phyloP scores from a whole-genome alignment of 148 eudicot species.

The Linanthus parryae region DNA sequence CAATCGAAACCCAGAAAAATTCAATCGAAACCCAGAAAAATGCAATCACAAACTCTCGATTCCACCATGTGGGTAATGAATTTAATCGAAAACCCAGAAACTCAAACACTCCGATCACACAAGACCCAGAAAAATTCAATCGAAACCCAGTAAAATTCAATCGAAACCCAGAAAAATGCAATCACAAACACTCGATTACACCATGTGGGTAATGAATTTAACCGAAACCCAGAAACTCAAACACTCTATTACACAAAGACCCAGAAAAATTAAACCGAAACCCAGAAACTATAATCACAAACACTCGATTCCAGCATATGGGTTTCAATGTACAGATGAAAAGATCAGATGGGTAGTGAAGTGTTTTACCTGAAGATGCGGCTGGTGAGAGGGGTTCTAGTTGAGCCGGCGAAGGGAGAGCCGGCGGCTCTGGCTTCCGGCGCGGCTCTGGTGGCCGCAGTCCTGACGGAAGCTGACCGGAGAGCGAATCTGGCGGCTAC shows the following conservation, averaged over 20 bases:
- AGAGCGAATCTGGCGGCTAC: constrained; percentile 53
- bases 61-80: not conserved
- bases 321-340: not conserved
- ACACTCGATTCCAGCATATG: not conserved
- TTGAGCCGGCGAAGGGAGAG: constrained; percentile 40
- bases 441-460: constrained; percentile 32
- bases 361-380: constrained; percentile 81
- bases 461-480: constrained; percentile 43
- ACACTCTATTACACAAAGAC: no score
- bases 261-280: no score
- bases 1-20: no score
- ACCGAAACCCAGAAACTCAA: no score
- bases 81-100: no score
- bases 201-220: not conserved
- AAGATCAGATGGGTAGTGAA: no score
- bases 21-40: not conserved
- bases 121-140: not conserved
- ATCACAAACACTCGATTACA: not conserved
- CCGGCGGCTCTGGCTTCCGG: constrained; percentile 45
- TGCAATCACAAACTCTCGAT: not conserved
- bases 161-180: not conserved
- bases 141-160: not conserved
- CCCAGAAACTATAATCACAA: no score
- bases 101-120: no score
- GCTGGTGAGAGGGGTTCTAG: constrained; percentile 33